These are phyloP conservation scores for Drechslerella coelobrocha DNA, from an alignment of 2,329 filamentous ascomycete species.

Conservation along the genomic window DNA sequence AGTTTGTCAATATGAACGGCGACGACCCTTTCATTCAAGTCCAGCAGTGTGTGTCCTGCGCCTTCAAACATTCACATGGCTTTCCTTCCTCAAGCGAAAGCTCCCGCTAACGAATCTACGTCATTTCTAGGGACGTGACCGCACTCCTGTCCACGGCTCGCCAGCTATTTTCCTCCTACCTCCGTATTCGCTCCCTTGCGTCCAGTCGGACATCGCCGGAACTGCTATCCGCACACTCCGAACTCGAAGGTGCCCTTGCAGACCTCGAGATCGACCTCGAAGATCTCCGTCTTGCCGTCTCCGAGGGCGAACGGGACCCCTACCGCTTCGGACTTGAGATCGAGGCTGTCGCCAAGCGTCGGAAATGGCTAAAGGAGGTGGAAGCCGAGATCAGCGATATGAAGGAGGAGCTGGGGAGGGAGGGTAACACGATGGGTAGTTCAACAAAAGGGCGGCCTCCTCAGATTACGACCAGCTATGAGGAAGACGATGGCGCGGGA, in stretches of 20 bases:
- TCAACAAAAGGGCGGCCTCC: constrained; percentile 61
- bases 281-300: constrained; percentile 85
- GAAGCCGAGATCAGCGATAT: constrained; percentile 87
- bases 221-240: constrained; percentile 76
- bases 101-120: constrained; percentile 36
- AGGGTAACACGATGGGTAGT: constrained; percentile 56
- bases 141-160: constrained; percentile 79
- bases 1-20: constrained; percentile 49
- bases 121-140: constrained; percentile 76
- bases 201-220: constrained; percentile 74
- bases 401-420: constrained; percentile 76
- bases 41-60: constrained; percentile 52
- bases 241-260: constrained; percentile 71
- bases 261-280: constrained; percentile 81
- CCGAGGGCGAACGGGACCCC: constrained; percentile 85
- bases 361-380: constrained; percentile 86
- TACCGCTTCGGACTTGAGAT: constrained; percentile 83
- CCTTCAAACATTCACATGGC: background rate
- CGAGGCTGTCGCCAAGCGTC: constrained; percentile 79
- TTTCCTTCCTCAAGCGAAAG: constrained; percentile 13
- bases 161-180: constrained; percentile 89
- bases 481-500: constrained; percentile 61
- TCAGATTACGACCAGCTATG: constrained; percentile 58
- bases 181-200: constrained; percentile 85
- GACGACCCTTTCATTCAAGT: constrained; percentile 56